Evolutionary conservation across 2,329 filamentous ascomycete species (phyloP), one percentile per base, ranked within the genome.

Genomic region (Coleophoma crateriformis): DNA sequence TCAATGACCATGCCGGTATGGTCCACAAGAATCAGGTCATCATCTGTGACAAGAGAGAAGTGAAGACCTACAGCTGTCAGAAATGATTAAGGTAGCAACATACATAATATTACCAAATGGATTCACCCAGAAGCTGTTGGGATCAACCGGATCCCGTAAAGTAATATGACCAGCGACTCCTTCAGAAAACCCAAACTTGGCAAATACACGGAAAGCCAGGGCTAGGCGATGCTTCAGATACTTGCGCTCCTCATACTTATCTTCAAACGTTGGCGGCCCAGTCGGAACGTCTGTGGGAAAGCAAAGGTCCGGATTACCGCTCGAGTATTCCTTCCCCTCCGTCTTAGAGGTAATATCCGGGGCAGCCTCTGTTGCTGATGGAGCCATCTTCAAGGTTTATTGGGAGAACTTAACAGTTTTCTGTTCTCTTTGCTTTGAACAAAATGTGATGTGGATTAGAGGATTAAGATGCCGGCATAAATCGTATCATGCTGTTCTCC

Each of bases 11-110:
- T 67, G 3, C 83, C 83, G 0, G 72, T 61, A 49, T 81, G 73
- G 56, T 83, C 72, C 2, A 87, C 82, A 14, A 77, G 78, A 48
- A 87, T 84, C 20, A 88, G 71, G 53, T 87, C 81, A 0, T 77
- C 81, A 0, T 74, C 71, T 43, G 47, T 55, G 19, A 57, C 48
- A 11, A 51, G 48, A 5, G 53, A 53, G n/a, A 59, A 56, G n/a
- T 53, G 51, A 19, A 57, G 33, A 4, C 50, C 54, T 87, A 19
- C 19, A 3, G 19, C 19, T 19, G 19, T 19, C 19, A 19, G 19
- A 19, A 19, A 19, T 19, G 19, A 3, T 3, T 19, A 19, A 19
- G 19, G 19, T 19, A 19, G 19, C 19, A 3, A 2, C 19, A 19
- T 19, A 19, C 19, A 19, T 19, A 61, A 85, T 81, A 13, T 73